These are phyloP conservation scores for Hymenoscyphus albidus DNA, from an alignment of 2,329 filamentous ascomycete genomes.

Conservation along the genomic window DNA sequence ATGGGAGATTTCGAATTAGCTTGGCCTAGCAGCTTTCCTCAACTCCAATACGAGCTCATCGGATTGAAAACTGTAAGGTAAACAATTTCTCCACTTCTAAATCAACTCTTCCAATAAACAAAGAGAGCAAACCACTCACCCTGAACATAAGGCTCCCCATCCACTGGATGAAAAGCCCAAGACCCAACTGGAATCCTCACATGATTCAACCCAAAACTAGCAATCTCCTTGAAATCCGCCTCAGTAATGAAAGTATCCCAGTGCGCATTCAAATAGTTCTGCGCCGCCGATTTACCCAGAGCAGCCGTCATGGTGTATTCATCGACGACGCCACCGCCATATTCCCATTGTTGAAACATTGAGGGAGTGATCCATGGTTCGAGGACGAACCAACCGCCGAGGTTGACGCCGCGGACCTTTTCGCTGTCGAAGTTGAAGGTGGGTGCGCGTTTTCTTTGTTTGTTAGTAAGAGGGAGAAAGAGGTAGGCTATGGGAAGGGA, in stretches of 20 bases:
- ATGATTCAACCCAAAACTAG: conserved; percentile 52
- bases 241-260: conserved; percentile 54
- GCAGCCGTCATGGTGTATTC: conserved; percentile 38
- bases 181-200: conserved; percentile 64
- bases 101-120: no score
- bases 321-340: conserved; percentile 34
- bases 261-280: conserved; percentile 47
- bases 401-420: conserved; percentile 61
- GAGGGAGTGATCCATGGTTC: conserved; percentile 54
- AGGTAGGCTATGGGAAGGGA: neutral
- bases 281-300: conserved; percentile 44
- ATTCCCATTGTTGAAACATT: conserved; percentile 41
- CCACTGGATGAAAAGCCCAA: conserved; percentile 54
- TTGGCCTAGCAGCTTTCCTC: no score
- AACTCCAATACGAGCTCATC: no score
- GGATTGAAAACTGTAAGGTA: no score
- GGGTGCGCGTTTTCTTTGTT: conserved; percentile 25
- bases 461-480: neutral
- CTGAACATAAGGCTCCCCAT: conserved; percentile 57
- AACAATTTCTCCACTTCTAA: no score
- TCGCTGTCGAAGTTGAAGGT: conserved; percentile 50
- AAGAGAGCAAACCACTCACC: no score
- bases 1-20: no score
- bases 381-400: conserved; percentile 47
- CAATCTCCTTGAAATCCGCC: conserved; percentile 41